phyloP scores from a whole-genome alignment of 2,329 filamentous ascomycete species.

The Colletotrichum paranaense region DNA sequence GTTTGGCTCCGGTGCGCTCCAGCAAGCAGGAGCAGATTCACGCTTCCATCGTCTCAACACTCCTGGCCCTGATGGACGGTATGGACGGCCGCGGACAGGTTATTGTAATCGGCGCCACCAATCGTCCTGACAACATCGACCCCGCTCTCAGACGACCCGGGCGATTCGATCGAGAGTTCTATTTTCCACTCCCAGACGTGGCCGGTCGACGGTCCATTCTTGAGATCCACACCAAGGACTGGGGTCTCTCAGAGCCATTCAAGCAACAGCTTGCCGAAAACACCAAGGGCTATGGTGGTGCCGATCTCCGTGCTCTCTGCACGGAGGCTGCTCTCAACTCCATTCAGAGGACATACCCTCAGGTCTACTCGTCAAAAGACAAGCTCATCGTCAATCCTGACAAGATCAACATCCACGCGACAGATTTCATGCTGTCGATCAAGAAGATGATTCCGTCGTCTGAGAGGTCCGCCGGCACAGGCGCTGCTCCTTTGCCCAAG shows the following conservation, averaged over 20 bases:
- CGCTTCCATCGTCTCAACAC: constrained; percentile 93
- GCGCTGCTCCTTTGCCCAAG: constrained; percentile 82
- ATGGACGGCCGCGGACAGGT: constrained; percentile 99
- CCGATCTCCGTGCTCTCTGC: constrained; percentile 91
- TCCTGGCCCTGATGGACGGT: constrained; percentile 95
- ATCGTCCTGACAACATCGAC: constrained; percentile 95
- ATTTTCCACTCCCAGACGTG: constrained; percentile 90
- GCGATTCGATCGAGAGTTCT: constrained; percentile 97
- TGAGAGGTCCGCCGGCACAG: constrained; percentile 87
- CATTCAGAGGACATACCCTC: constrained; percentile 94
- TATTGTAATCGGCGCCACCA: constrained; percentile 98
- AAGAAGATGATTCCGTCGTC: constrained; percentile 98
- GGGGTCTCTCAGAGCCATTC: constrained; percentile 84
- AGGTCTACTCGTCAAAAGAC: constrained; percentile 91
- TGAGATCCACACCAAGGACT: constrained; percentile 94
- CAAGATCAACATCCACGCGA: constrained; percentile 87
- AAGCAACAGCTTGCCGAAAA: constrained; percentile 86
- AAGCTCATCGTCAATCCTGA: constrained; percentile 90
- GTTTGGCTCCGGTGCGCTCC: constrained; percentile 92
- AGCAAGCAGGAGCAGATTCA: constrained; percentile 99
- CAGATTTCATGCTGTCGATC: constrained; percentile 96
- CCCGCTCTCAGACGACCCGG: constrained; percentile 94
- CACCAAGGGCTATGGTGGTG: constrained; percentile 97
- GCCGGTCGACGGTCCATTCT: constrained; percentile 87
- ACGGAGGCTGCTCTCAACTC: constrained; percentile 96